These are phyloP conservation scores for Rhodotorula toruloides DNA, from an alignment of 768 basidiomycete species.

Conservation along the genomic window DNA sequence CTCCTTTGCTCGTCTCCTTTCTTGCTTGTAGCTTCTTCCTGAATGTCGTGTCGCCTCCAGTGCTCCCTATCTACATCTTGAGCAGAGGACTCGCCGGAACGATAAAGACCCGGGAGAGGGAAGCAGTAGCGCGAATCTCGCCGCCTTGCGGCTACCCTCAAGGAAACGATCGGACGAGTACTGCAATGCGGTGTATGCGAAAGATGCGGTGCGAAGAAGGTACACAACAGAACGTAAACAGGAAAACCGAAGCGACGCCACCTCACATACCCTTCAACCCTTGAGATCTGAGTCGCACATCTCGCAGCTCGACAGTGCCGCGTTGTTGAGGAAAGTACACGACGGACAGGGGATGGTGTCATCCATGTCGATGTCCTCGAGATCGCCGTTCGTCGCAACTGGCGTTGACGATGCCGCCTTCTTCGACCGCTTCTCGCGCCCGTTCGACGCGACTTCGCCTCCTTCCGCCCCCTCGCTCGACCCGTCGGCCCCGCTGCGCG, in stretches of 20 bases:
- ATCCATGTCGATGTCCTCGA: constrained; percentile 1
- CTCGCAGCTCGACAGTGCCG: constrained; percentile 13
- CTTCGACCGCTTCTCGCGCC: background rate
- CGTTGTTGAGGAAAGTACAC: constrained; percentile 31
- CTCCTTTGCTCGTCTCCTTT: too few species aligned
- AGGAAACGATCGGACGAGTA: too few species aligned
- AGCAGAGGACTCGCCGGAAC: too few species aligned
- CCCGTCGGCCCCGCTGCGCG: background rate
- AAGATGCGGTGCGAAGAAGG: too few species aligned
- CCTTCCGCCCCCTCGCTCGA: background rate
- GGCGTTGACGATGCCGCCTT: background rate
- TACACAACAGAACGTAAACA: background rate
- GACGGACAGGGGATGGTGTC: background rate
- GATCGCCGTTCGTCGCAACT: background rate
- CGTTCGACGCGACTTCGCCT: background rate
- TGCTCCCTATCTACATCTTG: too few species aligned
- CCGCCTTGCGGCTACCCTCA: too few species aligned
- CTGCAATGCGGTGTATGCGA: too few species aligned
- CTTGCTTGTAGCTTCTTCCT: too few species aligned
- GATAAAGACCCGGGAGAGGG: too few species aligned
- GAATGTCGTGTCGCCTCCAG: too few species aligned
- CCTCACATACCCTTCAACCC: background rate
- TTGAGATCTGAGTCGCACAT: constrained; percentile 1
- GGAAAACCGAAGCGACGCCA: too few species aligned
- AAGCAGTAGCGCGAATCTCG: too few species aligned